Percentiles rank a stretch among this genome's conserved stretches.
Conservation (phyloP, 1,284 basidiomycete species). For the Heterobasidion parviporum region DNA sequence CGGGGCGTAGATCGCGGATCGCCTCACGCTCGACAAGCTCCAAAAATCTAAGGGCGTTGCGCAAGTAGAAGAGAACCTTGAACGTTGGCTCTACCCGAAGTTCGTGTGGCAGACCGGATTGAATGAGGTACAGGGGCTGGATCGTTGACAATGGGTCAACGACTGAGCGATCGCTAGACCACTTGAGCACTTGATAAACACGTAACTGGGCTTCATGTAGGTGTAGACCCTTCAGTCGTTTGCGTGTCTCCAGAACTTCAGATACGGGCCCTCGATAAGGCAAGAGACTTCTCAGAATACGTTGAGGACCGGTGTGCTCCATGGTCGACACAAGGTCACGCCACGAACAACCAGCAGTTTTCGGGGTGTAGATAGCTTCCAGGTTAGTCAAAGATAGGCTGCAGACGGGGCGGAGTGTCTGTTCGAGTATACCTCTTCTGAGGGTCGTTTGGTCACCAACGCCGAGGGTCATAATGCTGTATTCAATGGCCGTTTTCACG, state of each 20-base stretch:
- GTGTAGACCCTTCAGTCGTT: not conserved
- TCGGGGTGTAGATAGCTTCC: not conserved
- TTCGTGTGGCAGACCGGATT: conserved; percentile 55
- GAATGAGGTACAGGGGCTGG: conserved; percentile 74
- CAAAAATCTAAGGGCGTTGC: conserved; percentile 39
- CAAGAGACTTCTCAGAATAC: conserved; percentile 1
- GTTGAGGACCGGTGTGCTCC: conserved; percentile 6
- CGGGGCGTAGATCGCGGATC: conserved; percentile 8
- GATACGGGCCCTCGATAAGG: conserved; percentile 3
- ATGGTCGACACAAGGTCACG: conserved; percentile 1
- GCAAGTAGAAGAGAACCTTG: conserved; percentile 66
- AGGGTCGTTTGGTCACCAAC: not conserved
- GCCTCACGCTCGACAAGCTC: conserved; percentile 17
- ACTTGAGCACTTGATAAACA: conserved; percentile 39
- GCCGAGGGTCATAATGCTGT: not conserved
- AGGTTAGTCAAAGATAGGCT: not conserved
- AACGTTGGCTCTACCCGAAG: conserved; percentile 59
- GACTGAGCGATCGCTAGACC: conserved; percentile 38
- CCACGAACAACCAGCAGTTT: not conserved
- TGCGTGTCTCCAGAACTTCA: conserved; percentile 1
- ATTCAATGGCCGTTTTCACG: not conserved
- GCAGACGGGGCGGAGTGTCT: not conserved
- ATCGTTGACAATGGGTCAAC: conserved; percentile 72
- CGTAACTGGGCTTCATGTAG: conserved; percentile 16
- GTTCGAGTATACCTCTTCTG: not conserved